A percentile compares a stretch with the other conserved stretches of the same genome.
These are phyloP conservation scores for Botrytis cinerea DNA, from an alignment of 2,329 filamentous ascomycete species.

Conservation along the genomic window DNA sequence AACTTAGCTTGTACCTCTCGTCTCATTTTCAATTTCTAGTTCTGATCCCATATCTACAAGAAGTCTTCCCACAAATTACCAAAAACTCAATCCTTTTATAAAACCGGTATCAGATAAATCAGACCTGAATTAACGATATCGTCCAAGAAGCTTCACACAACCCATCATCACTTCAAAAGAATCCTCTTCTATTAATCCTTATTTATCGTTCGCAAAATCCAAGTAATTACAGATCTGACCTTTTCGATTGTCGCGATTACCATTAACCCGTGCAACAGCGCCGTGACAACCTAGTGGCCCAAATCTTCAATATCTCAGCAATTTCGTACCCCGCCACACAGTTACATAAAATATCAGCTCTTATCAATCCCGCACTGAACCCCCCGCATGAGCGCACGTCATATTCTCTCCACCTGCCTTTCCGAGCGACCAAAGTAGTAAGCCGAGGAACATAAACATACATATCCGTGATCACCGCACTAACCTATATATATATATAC, in stretches of 20 bases:
- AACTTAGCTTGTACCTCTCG: neutral
- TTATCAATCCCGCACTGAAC: neutral
- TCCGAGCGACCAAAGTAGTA: neutral
- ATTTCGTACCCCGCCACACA: neutral
- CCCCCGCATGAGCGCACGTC: neutral
- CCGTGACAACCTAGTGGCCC: neutral
- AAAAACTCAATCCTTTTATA: neutral
- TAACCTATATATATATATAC: constrained; percentile 13
- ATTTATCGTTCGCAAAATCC: neutral
- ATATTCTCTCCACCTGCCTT: constrained; percentile 10
- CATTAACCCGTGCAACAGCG: neutral
- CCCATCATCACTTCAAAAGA: neutral
- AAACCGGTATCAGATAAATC: neutral
- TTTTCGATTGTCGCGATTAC: neutral
- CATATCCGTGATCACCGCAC: neutral
- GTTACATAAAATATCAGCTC: neutral
- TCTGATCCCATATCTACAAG: neutral
- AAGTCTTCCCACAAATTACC: neutral
- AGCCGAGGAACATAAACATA: constrained; percentile 4
- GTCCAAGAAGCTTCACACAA: neutral
- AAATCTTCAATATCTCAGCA: neutral
- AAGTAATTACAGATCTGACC: neutral
- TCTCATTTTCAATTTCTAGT: neutral
- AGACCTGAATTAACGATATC: neutral
- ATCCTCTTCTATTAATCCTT: neutral